Evolutionary conservation across 2,329 filamentous ascomycete genomes (phyloP).

Genomic region (Penicillium sp.): DNA sequence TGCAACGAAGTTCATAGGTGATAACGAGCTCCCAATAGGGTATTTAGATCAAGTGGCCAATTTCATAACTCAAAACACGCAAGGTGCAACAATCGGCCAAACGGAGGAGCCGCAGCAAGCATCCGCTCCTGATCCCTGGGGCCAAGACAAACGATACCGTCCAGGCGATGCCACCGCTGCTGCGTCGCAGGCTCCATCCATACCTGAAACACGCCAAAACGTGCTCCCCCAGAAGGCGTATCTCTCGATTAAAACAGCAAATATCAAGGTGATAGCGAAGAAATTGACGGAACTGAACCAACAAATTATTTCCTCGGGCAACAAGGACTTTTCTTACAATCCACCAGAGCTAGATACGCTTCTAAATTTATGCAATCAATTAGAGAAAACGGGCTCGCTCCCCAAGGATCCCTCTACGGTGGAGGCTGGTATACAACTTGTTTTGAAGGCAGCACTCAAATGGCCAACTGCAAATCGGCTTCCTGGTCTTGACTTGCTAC

Average conservation of each 20-base stretch:
- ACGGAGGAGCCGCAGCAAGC: conserved; percentile 42
- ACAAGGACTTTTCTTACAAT: conserved; percentile 71
- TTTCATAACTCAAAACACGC: conserved; percentile 86
- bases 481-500: conserved; percentile 79
- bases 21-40: conserved; percentile 80
- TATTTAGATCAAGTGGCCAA: conserved; percentile 91
- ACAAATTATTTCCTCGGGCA: conserved; percentile 63
- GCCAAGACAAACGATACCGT: conserved; percentile 72
- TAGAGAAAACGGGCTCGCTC: conserved; percentile 49
- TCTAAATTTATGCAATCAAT: conserved; percentile 55
- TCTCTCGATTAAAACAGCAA: conserved; percentile 70
- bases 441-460: conserved; percentile 67
- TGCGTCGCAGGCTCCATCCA: conserved; percentile 19
- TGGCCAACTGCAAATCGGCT: conserved; percentile 82
- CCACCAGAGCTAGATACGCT: conserved; percentile 65
- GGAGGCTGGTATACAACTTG: conserved; percentile 55
- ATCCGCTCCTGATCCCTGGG: conserved; percentile 65
- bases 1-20: conserved; percentile 82
- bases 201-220: conserved; percentile 45
- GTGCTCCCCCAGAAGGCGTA: conserved; percentile 76
- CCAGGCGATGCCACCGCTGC: conserved; percentile 60
- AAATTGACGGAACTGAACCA: conserved; percentile 71
- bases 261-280: conserved; percentile 65
- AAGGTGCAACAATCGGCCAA: conserved; percentile 77
- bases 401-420: conserved; percentile 45